These are phyloP conservation scores for Streptanthus diversifolius DNA, from an alignment of 345 rosid genomes.

Conservation along the genomic window DNA sequence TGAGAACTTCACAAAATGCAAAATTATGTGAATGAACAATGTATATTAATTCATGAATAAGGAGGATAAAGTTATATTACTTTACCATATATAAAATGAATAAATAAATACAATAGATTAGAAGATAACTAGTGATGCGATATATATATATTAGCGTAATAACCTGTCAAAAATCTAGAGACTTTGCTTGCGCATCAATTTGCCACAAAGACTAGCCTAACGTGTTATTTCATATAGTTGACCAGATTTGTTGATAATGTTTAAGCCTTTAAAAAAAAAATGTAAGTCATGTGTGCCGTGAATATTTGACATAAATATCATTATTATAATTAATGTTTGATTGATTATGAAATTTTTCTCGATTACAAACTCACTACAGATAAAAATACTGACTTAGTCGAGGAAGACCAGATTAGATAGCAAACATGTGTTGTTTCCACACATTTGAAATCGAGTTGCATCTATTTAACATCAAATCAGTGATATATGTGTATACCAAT, in stretches of 20 bases:
- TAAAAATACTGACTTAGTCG: neutral
- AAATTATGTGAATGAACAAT: constrained; percentile 1
- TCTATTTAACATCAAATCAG: neutral
- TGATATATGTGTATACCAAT: neutral
- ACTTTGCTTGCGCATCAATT: constrained; percentile 30
- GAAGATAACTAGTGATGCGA: constrained; percentile 23
- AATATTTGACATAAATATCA: neutral
- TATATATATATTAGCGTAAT: constrained; percentile 28
- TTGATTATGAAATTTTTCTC: neutral
- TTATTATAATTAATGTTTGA: neutral
- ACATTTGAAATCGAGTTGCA: neutral
- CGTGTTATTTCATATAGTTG: constrained; percentile 26
- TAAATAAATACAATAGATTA: neutral
- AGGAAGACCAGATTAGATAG: neutral
- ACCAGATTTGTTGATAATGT: constrained; percentile 16
- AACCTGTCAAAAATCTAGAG: constrained; percentile 26
- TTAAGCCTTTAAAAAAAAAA: neutral
- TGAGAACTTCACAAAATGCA: constrained; percentile 18
- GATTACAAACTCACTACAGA: neutral
- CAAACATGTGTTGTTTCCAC: neutral
- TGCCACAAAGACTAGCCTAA: constrained; percentile 27
- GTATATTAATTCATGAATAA: neutral
- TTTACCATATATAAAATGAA: neutral
- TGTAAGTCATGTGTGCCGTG: neutral
- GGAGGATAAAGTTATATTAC: neutral